phyloP scores from a whole-genome alignment of 805 yeast genomes.

The Komagataella ulmi region DNA sequence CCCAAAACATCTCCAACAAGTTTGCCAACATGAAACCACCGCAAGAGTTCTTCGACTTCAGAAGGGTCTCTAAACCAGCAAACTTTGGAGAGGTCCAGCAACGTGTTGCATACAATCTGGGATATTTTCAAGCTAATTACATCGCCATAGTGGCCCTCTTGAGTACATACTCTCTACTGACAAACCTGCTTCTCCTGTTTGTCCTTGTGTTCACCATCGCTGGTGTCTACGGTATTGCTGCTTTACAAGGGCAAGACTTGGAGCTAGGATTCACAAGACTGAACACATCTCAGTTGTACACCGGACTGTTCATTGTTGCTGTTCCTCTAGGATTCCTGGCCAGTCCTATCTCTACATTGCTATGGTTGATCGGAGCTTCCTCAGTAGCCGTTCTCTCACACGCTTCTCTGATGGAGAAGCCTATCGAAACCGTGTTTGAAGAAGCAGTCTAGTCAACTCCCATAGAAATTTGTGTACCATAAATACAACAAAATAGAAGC shows the following conservation, averaged over 20 bases:
- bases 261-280: conserved; percentile 62
- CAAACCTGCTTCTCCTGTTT: conserved; percentile 74
- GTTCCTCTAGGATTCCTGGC: conserved; percentile 29
- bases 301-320: conserved; percentile 63
- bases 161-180: conserved; percentile 73
- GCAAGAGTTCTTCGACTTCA: conserved; percentile 86
- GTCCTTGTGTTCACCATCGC: conserved; percentile 62
- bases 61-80: conserved; percentile 81
- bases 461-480: neutral
- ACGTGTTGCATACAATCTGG: conserved; percentile 76
- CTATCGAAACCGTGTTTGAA: conserved; percentile 93
- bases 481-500: neutral
- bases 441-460: conserved; percentile 30
- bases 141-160: conserved; percentile 57
- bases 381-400: conserved; percentile 78
- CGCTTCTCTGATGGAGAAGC: conserved; percentile 92
- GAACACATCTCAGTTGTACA: conserved; percentile 78
- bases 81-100: conserved; percentile 83
- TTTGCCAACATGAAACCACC: conserved; percentile 73
- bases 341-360: conserved; percentile 57
- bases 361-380: conserved; percentile 96
- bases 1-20: conserved; percentile 17
- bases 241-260: conserved; percentile 73
- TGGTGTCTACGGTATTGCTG: conserved; percentile 70
- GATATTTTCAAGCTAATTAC: conserved; percentile 83